These are phyloP conservation scores for Malus sylvestris DNA, from an alignment of 306 rosid species.

Conservation along the genomic window DNA sequence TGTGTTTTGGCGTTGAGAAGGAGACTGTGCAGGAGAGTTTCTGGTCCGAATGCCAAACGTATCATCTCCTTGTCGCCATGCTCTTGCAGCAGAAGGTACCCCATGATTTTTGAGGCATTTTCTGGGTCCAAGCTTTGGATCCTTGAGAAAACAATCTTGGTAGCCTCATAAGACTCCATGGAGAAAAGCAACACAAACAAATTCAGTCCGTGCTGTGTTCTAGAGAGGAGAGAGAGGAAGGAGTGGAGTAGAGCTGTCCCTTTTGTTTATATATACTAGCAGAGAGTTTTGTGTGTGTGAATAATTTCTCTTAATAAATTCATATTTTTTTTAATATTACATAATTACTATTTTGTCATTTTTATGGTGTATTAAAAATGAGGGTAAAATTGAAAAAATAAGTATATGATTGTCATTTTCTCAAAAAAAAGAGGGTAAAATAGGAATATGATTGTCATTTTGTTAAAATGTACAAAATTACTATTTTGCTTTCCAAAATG, in stretches of 20 bases:
- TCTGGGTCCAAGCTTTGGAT: constrained; percentile 74
- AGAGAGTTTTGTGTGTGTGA: too few relatives aligned
- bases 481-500: too few relatives aligned
- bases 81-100: constrained; percentile 61
- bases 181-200: not conserved
- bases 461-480: too few relatives aligned
- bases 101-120: constrained; percentile 87
- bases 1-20: constrained; percentile 56
- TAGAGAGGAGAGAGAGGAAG: not conserved
- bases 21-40: constrained; percentile 46
- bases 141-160: constrained; percentile 54
- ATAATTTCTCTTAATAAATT: too few relatives aligned
- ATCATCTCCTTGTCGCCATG: constrained; percentile 66
- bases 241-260: constrained; percentile 3
- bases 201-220: not conserved
- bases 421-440: too few relatives aligned
- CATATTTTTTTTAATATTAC: too few relatives aligned
- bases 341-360: too few relatives aligned
- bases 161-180: constrained; percentile 84
- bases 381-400: too few relatives aligned
- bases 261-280: not conserved
- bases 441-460: too few relatives aligned
- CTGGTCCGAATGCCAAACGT: constrained; percentile 64
- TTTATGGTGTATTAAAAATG: too few relatives aligned
- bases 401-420: too few relatives aligned